Conservation (phyloP, 164 flowering plant genomes). For the Vitis rupestris region DNA sequence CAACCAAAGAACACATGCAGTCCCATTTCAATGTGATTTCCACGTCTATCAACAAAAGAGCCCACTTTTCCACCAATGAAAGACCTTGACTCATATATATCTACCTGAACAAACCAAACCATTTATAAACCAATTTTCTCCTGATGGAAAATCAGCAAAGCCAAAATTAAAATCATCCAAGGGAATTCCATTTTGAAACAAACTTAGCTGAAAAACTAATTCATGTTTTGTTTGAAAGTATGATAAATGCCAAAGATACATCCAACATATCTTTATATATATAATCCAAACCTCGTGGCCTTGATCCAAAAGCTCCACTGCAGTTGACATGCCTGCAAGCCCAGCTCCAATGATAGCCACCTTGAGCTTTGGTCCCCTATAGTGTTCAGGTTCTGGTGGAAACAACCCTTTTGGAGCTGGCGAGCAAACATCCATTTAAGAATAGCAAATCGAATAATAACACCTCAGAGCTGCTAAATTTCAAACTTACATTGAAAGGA, state of each 20-base stretch:
- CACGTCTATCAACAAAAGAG: slow-evolving; percentile 84
- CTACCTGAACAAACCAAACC: slow-evolving; percentile 59
- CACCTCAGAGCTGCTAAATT: background rate
- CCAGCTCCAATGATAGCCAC: slow-evolving; percentile 99
- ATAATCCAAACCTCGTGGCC: slow-evolving; percentile 82
- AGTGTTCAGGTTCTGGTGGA: slow-evolving; percentile 96
- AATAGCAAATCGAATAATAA: background rate
- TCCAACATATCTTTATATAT: slow-evolving; percentile 1
- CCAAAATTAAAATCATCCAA: slow-evolving; percentile 3
- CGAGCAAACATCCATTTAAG: slow-evolving; percentile 15
- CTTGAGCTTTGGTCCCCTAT: slow-evolving; percentile 91
- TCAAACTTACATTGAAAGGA: background rate
- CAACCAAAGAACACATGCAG: slow-evolving; percentile 98
- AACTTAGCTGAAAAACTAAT: background rate
- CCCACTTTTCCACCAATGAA: slow-evolving; percentile 99
- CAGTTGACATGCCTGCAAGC: slow-evolving; percentile 99
- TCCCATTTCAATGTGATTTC: slow-evolving; percentile 98
- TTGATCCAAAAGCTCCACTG: slow-evolving; percentile 98
- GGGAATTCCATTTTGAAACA: background rate
- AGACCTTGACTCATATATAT: slow-evolving; percentile 86
- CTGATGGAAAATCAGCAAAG: background rate
- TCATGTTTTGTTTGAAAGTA: background rate
- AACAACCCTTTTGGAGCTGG: slow-evolving; percentile 97
- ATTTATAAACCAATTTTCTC: background rate
- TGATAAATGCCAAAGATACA: background rate